phyloP scores from a whole-genome alignment of 495 filamentous ascomycete species.

The Lophiostoma macrostomum region DNA sequence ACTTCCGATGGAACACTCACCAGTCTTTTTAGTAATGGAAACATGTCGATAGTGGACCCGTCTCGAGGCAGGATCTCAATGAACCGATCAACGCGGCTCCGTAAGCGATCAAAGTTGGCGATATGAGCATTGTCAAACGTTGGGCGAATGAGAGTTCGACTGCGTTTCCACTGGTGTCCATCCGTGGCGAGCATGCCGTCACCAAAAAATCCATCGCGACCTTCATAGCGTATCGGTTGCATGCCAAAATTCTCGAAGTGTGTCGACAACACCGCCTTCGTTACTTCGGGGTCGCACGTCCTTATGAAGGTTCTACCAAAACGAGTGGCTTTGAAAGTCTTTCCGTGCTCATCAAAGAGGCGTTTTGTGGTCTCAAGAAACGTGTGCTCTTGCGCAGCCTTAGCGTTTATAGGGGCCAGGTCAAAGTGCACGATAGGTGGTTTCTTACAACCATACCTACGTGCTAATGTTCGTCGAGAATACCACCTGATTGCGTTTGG shows the following conservation, averaged over 20 bases:
- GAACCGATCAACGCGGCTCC: slow-evolving; percentile 56
- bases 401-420: neutral
- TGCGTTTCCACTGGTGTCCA: slow-evolving; percentile 67
- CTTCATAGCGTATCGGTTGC: slow-evolving; percentile 33
- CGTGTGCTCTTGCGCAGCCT: neutral
- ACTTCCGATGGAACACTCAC: neutral
- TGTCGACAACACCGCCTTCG: slow-evolving; percentile 76
- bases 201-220: slow-evolving; percentile 32
- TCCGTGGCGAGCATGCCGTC: slow-evolving; percentile 57
- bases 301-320: neutral
- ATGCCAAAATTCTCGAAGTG: slow-evolving; percentile 68
- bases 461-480: neutral
- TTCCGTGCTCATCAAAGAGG: slow-evolving; percentile 2
- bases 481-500: neutral
- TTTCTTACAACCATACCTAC: neutral
- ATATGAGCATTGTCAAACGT: slow-evolving; percentile 81
- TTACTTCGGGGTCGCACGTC: slow-evolving; percentile 72
- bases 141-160: slow-evolving; percentile 71
- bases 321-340: neutral
- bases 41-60: slow-evolving; percentile 57
- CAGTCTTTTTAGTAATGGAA: slow-evolving; percentile 72
- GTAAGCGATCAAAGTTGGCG: slow-evolving; percentile 73
- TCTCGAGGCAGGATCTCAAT: slow-evolving; percentile 28
- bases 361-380: neutral
- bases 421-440: neutral